Conservation (phyloP, 345 rosid genomes). For the Streptanthus diversifolius region DNA sequence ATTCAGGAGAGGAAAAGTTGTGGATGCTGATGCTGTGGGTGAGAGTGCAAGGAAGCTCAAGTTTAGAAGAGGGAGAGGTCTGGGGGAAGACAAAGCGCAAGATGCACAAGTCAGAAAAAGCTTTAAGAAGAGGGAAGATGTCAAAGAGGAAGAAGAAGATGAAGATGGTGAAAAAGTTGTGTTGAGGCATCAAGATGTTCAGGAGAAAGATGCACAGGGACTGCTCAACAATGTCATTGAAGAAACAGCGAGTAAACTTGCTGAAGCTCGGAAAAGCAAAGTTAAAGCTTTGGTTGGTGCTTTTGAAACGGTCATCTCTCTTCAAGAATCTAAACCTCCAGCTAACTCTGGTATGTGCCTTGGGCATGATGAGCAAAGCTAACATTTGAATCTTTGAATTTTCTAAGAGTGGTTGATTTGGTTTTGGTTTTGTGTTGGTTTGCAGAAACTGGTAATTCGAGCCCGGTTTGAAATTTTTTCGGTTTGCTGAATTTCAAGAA, state of each 20-base stretch:
- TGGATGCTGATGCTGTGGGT: slow-evolving; percentile 50
- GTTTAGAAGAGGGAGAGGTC: slow-evolving; percentile 56
- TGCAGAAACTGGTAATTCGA: slow-evolving; percentile 24
- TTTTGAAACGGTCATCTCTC: slow-evolving; percentile 88
- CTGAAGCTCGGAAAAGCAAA: slow-evolving; percentile 76
- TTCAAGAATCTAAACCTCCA: slow-evolving; percentile 59
- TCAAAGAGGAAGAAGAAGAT: slow-evolving; percentile 22
- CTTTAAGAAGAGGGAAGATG: slow-evolving; percentile 51
- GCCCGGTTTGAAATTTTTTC: slow-evolving; percentile 1
- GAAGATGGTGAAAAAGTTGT: slow-evolving; percentile 46
- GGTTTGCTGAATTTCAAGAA: slow-evolving; percentile 14
- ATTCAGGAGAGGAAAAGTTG: slow-evolving; percentile 66
- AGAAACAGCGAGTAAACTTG: slow-evolving; percentile 90
- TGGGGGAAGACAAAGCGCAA: slow-evolving; percentile 39
- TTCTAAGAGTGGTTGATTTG: background rate
- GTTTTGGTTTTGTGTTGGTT: slow-evolving; percentile 19
- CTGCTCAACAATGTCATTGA: slow-evolving; percentile 84
- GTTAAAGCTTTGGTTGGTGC: slow-evolving; percentile 98
- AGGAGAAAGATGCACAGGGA: slow-evolving; percentile 64
- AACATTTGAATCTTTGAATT: background rate
- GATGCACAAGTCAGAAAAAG: slow-evolving; percentile 46
- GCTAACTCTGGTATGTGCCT: slow-evolving; percentile 12
- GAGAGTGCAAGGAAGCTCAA: slow-evolving; percentile 64
- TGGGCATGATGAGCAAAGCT: slow-evolving; percentile 1
- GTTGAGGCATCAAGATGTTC: slow-evolving; percentile 78